Conservation (phyloP, 2,329 filamentous ascomycete genomes). For the Fusarium succisae region DNA sequence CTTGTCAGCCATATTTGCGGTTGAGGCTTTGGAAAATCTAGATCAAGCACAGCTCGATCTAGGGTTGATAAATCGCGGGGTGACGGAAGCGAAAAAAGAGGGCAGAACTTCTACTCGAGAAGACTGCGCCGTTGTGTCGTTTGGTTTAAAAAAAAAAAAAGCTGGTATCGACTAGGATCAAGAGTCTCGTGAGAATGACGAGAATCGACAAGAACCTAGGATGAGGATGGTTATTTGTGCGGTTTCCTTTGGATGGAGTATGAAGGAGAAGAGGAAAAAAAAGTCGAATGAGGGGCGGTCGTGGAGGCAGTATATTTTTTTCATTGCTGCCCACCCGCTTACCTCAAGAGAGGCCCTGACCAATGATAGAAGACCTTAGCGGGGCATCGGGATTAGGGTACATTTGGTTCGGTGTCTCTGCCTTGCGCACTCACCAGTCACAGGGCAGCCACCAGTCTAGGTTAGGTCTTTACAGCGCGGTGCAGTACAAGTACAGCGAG, state of each 20-base stretch:
- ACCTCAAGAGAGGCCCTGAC: conserved; percentile 38
- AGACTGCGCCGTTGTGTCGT: conserved; percentile 45
- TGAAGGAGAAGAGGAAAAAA: conserved; percentile 50
- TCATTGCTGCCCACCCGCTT: conserved; percentile 45
- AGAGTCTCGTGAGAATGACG: conserved; percentile 57
- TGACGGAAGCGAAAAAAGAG: conserved; percentile 48
- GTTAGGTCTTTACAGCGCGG: background rate
- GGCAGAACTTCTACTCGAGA: conserved; percentile 48
- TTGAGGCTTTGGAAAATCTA: conserved; percentile 63
- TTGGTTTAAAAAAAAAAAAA: conserved; percentile 38
- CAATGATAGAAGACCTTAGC: conserved; percentile 37
- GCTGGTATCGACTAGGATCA: conserved; percentile 56
- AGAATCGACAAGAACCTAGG: conserved; percentile 56
- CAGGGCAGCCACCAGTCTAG: background rate
- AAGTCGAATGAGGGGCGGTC: conserved; percentile 51
- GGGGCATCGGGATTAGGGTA: conserved; percentile 43
- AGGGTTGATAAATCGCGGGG: conserved; percentile 58
- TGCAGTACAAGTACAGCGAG: background rate
- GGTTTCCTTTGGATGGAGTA: conserved; percentile 43
- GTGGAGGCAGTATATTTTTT: conserved; percentile 51
- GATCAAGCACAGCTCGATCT: conserved; percentile 85
- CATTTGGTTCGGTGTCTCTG: conserved; percentile 23
- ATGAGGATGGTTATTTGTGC: conserved; percentile 48
- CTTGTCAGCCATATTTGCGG: conserved; percentile 99
- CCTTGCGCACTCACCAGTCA: conserved; percentile 11